These are phyloP conservation scores for Luzula sylvatica DNA, from an alignment of 176 grass and related monocot species.

Conservation along the genomic window DNA sequence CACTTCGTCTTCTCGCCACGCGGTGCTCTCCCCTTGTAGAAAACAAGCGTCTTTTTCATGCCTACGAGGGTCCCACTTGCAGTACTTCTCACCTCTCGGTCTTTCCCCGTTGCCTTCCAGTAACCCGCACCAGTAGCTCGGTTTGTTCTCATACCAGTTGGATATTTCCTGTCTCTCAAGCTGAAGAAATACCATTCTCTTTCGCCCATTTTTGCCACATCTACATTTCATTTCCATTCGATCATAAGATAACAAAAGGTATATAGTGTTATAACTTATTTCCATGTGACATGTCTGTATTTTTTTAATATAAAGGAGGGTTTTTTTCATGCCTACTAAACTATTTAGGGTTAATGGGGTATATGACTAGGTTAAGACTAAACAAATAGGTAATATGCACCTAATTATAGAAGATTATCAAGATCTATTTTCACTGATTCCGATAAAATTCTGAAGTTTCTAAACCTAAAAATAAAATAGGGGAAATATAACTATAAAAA, in stretches of 20 bases:
- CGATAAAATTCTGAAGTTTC: not conserved
- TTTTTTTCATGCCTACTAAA: not conserved
- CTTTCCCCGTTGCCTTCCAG: slow-evolving; percentile 98
- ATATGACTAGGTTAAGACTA: not conserved
- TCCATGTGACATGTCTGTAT: not conserved
- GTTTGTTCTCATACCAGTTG: slow-evolving; percentile 85
- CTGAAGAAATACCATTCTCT: slow-evolving; percentile 99
- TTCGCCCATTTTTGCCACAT: slow-evolving; percentile 76
- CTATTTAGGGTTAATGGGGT: not conserved
- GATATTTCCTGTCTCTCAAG: slow-evolving; percentile 91
- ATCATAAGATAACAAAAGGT: not conserved
- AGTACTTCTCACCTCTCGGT: slow-evolving; percentile 73
- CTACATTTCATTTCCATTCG: slow-evolving; percentile 9
- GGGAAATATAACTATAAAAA: not conserved
- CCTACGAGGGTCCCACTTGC: slow-evolving; percentile 54
- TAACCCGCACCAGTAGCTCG: slow-evolving; percentile 80
- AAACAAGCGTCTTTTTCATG: slow-evolving; percentile 99
- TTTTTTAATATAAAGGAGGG: not conserved
- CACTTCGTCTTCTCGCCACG: slow-evolving; percentile 98
- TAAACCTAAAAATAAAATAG: not conserved
- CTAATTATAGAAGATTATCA: not conserved
- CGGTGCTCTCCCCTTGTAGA: slow-evolving; percentile 79
- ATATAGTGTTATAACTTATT: not conserved
- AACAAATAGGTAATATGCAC: no score
- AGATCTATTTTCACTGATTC: slow-evolving; percentile 3